These are phyloP conservation scores for Dichomitus squalens DNA, from an alignment of 1,284 basidiomycete genomes.

Conservation along the genomic window DNA sequence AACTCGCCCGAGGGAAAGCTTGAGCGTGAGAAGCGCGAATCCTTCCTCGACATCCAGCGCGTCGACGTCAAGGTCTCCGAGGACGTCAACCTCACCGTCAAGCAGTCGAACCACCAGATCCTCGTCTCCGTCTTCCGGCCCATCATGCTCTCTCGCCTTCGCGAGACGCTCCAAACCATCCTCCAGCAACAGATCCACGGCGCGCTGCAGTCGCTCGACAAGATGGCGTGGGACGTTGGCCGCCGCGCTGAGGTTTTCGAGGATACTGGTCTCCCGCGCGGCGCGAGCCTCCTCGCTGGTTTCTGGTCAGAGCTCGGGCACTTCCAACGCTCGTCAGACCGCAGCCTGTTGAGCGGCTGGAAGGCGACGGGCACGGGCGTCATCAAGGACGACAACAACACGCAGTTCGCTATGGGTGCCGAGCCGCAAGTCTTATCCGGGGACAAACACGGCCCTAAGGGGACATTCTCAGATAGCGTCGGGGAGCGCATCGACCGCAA, in stretches of 20 bases:
- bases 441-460: slow-evolving; percentile 64
- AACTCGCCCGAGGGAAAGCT: slow-evolving; percentile 41
- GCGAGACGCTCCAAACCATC: slow-evolving; percentile 56
- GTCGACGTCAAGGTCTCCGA: slow-evolving; percentile 53
- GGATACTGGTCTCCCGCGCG: slow-evolving; percentile 57
- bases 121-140: slow-evolving; percentile 63
- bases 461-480: slow-evolving; percentile 51
- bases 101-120: slow-evolving; percentile 62
- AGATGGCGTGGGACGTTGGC: slow-evolving; percentile 57
- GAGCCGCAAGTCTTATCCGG: slow-evolving; percentile 70
- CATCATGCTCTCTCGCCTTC: slow-evolving; percentile 54
- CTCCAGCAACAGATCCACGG: slow-evolving; percentile 55
- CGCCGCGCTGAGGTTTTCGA: slow-evolving; percentile 61
- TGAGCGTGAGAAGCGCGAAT: slow-evolving; percentile 45
- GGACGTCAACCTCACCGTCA: slow-evolving; percentile 52
- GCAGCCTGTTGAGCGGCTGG: slow-evolving; percentile 44
- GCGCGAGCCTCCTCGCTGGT: slow-evolving; percentile 52
- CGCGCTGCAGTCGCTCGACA: slow-evolving; percentile 52
- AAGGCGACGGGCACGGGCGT: slow-evolving; percentile 62
- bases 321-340: slow-evolving; percentile 38
- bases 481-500: slow-evolving; percentile 29
- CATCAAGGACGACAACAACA: slow-evolving; percentile 48
- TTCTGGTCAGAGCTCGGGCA: slow-evolving; percentile 68
- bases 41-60: slow-evolving; percentile 60
- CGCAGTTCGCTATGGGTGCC: slow-evolving; percentile 64